These are phyloP conservation scores for Mycena chlorophos DNA, from an alignment of 768 basidiomycete species.

Conservation along the genomic window DNA sequence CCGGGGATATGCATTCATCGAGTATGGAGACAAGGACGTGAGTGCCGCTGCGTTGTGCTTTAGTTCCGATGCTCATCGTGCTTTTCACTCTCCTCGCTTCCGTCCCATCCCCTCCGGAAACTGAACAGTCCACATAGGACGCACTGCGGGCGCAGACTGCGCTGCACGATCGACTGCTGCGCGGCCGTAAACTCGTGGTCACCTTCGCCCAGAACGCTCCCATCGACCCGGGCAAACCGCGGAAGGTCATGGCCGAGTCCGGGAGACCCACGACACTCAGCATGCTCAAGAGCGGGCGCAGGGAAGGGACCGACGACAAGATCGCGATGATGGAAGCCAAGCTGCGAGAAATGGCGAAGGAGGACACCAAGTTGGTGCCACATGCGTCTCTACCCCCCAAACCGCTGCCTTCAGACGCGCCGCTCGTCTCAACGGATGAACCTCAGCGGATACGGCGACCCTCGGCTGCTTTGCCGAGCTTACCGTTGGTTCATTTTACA, in stretches of 20 bases:
- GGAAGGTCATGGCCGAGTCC: conserved; percentile 53
- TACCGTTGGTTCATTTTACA: conserved; percentile 24
- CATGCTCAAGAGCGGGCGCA: conserved; percentile 71
- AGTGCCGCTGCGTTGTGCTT: conserved; percentile 36
- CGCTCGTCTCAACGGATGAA: conserved; percentile 8
- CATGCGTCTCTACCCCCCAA: conserved; percentile 47
- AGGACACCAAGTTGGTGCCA: conserved; percentile 14
- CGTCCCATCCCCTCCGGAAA: conserved; percentile 14
- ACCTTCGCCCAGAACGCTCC: conserved; percentile 90
- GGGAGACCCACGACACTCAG: conserved; percentile 84
- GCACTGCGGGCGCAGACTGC: conserved; percentile 73
- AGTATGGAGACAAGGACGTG: conserved; percentile 79
- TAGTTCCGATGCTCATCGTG: conserved; percentile 33
- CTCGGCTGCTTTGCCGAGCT: conserved; percentile 10
- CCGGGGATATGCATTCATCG: conserved; percentile 92
- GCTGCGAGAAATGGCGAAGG: conserved; percentile 67
- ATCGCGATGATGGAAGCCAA: conserved; percentile 98
- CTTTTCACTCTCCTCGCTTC: conserved; percentile 26
- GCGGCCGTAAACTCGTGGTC: conserved; percentile 88
- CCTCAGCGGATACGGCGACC: conserved; percentile 13
- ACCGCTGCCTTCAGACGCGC: conserved; percentile 33
- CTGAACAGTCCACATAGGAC: conserved; percentile 53
- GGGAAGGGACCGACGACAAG: conserved; percentile 66
- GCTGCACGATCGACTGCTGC: conserved; percentile 76
- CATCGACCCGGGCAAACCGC: conserved; percentile 37